phyloP scores from a whole-genome alignment of 352 stramenopile genomes.

The Phytophthora colocasiae region DNA sequence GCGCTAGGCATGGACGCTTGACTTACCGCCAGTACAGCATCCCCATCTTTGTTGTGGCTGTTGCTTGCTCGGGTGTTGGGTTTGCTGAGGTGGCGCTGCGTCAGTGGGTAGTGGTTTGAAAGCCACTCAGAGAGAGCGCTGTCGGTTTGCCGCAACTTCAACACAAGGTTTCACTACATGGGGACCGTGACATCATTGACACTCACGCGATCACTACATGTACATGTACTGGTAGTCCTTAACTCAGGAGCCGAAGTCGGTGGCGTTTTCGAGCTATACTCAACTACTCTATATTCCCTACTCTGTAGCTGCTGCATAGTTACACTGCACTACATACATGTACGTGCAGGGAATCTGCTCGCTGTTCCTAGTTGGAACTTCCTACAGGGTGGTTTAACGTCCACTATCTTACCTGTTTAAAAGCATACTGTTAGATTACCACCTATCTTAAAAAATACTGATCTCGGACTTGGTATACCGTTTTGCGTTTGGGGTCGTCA shows the following conservation, averaged over 20 bases:
- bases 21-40: slow-evolving; percentile 24
- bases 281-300: too few species aligned
- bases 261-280: neutral
- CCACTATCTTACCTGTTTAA: too few species aligned
- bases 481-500: slow-evolving; percentile 7
- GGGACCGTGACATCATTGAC: slow-evolving; percentile 7
- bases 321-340: neutral
- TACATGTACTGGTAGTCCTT: neutral
- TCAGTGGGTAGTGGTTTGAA: slow-evolving; percentile 4
- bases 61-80: slow-evolving; percentile 20
- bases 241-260: slow-evolving; percentile 9
- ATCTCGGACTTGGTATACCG: neutral
- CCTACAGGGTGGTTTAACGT: neutral
- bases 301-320: neutral
- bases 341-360: too few species aligned
- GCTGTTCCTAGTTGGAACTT: too few species aligned
- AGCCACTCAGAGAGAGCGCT: too few species aligned
- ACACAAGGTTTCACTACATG: neutral
- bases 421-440: neutral
- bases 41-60: slow-evolving; percentile 23
- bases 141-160: neutral
- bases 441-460: slow-evolving; percentile 9
- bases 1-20: slow-evolving; percentile 2
- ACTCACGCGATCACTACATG: slow-evolving; percentile 17
- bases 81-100: slow-evolving; percentile 20